Evolutionary conservation across 140 eudicot species (phyloP).

Genomic region (Anethum foeniculum): DNA sequence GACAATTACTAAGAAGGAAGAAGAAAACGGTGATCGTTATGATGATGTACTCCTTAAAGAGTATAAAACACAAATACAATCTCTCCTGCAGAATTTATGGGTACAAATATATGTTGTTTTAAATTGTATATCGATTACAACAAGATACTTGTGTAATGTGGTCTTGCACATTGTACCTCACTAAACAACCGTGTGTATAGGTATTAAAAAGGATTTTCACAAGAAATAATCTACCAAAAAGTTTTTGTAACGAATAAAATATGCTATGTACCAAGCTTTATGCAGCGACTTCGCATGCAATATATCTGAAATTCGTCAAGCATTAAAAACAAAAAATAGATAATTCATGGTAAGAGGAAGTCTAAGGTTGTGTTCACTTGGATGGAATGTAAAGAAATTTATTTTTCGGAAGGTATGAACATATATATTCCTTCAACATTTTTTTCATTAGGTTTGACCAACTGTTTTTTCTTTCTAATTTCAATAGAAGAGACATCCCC

Average conservation of each 20-base stretch:
- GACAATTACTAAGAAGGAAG: no score
- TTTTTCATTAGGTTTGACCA: neutral
- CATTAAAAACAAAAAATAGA: neutral
- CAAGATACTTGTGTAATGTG: no score
- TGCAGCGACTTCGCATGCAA: neutral
- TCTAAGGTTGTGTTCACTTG: neutral
- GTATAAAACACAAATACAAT: no score
- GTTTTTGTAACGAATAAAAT: neutral
- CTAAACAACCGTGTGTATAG: no score
- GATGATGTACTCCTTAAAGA: no score
- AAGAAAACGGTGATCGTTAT: no score
- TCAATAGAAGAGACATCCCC: neutral
- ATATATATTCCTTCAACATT: neutral
- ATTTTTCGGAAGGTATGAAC: neutral
- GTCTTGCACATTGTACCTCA: no score
- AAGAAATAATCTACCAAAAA: no score
- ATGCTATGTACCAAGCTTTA: neutral
- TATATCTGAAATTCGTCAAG: neutral
- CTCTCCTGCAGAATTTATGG: no score
- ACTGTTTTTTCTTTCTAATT: neutral
- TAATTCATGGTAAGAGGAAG: neutral
- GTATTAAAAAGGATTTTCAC: neutral
- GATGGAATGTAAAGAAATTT: neutral
- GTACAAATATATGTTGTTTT: no score
- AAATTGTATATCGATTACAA: no score